Conservation (phyloP, 2,329 filamentous ascomycete genomes). For the Hypoxylon sp. region DNA sequence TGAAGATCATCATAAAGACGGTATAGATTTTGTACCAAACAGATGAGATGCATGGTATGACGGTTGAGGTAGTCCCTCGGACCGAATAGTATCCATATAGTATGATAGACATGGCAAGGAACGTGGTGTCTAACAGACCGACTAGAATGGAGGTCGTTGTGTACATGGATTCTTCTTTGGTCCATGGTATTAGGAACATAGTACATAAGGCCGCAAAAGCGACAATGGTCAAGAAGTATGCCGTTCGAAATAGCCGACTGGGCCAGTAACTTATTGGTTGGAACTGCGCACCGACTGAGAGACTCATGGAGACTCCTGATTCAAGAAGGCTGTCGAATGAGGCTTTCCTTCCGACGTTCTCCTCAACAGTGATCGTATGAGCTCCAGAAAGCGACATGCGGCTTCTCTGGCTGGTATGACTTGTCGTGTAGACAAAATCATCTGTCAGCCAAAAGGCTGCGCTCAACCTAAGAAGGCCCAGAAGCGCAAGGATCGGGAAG, state of each 20-base stretch:
- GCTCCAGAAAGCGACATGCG: neutral
- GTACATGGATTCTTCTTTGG: constrained; percentile 9
- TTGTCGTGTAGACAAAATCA: constrained; percentile 23
- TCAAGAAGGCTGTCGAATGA: constrained; percentile 26
- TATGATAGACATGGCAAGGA: constrained; percentile 1
- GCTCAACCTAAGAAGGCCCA: constrained; percentile 40
- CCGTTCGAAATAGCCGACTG: constrained; percentile 5
- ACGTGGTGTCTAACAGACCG: neutral
- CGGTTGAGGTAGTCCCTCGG: neutral
- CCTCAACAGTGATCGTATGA: neutral
- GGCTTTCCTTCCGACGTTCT: neutral
- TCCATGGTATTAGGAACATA: constrained; percentile 12
- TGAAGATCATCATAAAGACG: neutral
- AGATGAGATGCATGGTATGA: constrained; percentile 20
- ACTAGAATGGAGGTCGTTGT: constrained; percentile 15
- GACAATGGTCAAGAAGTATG: neutral
- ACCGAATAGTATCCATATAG: constrained; percentile 15
- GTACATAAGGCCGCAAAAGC: neutral
- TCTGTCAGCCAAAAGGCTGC: constrained; percentile 43
- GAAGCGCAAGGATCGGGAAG: constrained; percentile 39
- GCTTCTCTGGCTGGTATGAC: neutral
- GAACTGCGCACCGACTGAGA: neutral
- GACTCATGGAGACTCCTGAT: neutral
- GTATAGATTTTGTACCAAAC: constrained; percentile 19
- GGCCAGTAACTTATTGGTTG: constrained; percentile 11